A percentile compares a stretch with the other conserved stretches of the same genome.
These are phyloP conservation scores for Marasmius tenuissimus DNA, from an alignment of 1,284 basidiomycete genomes.

Conservation along the genomic window DNA sequence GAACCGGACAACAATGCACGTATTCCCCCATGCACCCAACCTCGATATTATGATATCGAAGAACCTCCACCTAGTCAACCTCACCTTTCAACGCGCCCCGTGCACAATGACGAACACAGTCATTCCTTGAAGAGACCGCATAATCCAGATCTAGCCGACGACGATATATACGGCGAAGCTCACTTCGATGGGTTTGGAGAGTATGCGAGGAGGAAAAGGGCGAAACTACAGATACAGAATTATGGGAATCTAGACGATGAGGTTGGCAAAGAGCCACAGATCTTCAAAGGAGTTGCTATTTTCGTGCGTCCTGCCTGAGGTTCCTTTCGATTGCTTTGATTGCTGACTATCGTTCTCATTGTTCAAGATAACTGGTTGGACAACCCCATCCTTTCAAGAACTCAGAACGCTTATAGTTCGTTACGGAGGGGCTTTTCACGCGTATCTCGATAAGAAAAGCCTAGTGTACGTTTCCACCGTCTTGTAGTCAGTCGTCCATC, in stretches of 20 bases:
- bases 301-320: conserved; percentile 56
- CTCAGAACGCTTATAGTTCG: conserved; percentile 78
- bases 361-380: conserved; percentile 85
- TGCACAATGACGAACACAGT: conserved; percentile 29
- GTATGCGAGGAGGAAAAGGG: conserved; percentile 88
- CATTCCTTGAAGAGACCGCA: conserved; percentile 5
- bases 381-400: conserved; percentile 85
- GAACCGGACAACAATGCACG: conserved; percentile 24
- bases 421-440: conserved; percentile 82
- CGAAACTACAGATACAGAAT: conserved; percentile 89
- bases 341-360: not conserved
- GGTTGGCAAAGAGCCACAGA: conserved; percentile 35
- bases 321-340: not conserved
- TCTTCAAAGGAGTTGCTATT: conserved; percentile 76
- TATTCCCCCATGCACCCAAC: conserved; percentile 19
- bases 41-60: not conserved
- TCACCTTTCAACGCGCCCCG: conserved; percentile 29
- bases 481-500: conserved; percentile 2
- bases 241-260: conserved; percentile 45
- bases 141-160: conserved; percentile 5
- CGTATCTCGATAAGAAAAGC: conserved; percentile 81
- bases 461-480: conserved; percentile 55
- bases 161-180: conserved; percentile 70
- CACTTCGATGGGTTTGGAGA: conserved; percentile 83
- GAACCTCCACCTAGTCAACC: conserved; percentile 25